Conservation (phyloP, 495 filamentous ascomycete genomes). For the Tuber aestivum region DNA sequence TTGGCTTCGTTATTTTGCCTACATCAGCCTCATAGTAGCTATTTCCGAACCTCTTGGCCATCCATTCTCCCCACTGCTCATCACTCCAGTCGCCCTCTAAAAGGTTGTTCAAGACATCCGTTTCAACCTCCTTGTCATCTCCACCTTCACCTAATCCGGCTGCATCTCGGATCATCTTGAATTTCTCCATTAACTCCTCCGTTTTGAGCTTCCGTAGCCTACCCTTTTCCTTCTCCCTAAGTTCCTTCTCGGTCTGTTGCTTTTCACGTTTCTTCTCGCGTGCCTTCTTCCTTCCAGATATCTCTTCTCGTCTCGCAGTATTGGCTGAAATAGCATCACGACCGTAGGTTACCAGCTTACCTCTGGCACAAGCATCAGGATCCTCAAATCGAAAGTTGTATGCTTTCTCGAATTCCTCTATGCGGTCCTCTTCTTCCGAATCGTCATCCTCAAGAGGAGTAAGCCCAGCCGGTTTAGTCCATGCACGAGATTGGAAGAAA, state of each 20-base stretch:
- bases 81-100: slow-evolving; percentile 82
- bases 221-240: slow-evolving; percentile 73
- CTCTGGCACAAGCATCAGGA: slow-evolving; percentile 59
- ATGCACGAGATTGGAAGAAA: slow-evolving; percentile 82
- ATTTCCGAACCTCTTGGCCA: slow-evolving; percentile 78
- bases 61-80: slow-evolving; percentile 79
- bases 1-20: slow-evolving; percentile 74
- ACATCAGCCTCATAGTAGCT: slow-evolving; percentile 73
- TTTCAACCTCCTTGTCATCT: slow-evolving; percentile 60
- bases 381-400: slow-evolving; percentile 97
- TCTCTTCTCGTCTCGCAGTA: slow-evolving; percentile 76
- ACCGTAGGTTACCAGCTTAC: slow-evolving; percentile 80
- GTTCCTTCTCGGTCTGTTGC: slow-evolving; percentile 69
- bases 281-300: slow-evolving; percentile 64
- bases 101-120: slow-evolving; percentile 72
- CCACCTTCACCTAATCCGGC: slow-evolving; percentile 66
- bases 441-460: slow-evolving; percentile 88
- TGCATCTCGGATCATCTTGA: slow-evolving; percentile 75
- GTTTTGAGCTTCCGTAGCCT: slow-evolving; percentile 78
- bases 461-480: slow-evolving; percentile 60
- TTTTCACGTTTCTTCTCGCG: slow-evolving; percentile 69
- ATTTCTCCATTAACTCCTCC: slow-evolving; percentile 76
- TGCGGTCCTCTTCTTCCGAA: slow-evolving; percentile 70
- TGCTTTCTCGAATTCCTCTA: slow-evolving; percentile 83
- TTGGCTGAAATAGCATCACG: slow-evolving; percentile 72